phyloP scores from a whole-genome alignment of 139 green algal genomes.

The Coccomyxa sp. region DNA sequence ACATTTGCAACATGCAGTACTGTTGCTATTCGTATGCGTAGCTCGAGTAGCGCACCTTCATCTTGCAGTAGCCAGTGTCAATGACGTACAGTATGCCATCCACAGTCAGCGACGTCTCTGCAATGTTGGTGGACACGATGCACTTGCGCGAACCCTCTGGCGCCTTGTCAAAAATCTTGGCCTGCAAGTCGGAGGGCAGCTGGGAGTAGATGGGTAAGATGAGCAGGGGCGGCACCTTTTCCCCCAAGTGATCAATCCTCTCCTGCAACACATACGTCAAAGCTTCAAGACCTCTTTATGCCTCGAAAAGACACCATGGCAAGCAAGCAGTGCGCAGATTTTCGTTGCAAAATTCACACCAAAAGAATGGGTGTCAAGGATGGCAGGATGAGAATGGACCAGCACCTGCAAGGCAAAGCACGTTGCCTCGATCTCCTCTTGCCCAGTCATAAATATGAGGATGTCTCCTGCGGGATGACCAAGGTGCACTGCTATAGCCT shows the following conservation, averaged over 20 bases:
- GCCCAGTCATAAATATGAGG: constrained; percentile 98
- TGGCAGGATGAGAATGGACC: neutral
- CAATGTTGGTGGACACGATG: constrained; percentile 97
- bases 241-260: constrained; percentile 68
- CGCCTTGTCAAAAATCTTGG: constrained; percentile 96
- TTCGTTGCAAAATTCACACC: neutral
- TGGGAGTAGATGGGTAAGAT: constrained; percentile 97
- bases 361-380: neutral
- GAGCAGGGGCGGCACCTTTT: constrained; percentile 68
- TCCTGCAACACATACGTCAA: constrained; percentile 33
- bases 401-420: constrained; percentile 75
- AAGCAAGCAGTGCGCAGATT: neutral
- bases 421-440: constrained; percentile 96
- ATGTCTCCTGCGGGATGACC: constrained; percentile 88
- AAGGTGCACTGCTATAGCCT: constrained; percentile 92
- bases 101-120: constrained; percentile 95
- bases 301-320: neutral
- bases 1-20: neutral
- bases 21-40: no score
- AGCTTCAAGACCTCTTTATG: neutral
- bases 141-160: constrained; percentile 83
- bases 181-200: constrained; percentile 84
- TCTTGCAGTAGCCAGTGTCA: constrained; percentile 89
- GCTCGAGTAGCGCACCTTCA: constrained; percentile 57
- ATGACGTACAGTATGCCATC: constrained; percentile 97